phyloP scores from a whole-genome alignment of 116 monocot species.

The Trichopus zeylanicus region DNA sequence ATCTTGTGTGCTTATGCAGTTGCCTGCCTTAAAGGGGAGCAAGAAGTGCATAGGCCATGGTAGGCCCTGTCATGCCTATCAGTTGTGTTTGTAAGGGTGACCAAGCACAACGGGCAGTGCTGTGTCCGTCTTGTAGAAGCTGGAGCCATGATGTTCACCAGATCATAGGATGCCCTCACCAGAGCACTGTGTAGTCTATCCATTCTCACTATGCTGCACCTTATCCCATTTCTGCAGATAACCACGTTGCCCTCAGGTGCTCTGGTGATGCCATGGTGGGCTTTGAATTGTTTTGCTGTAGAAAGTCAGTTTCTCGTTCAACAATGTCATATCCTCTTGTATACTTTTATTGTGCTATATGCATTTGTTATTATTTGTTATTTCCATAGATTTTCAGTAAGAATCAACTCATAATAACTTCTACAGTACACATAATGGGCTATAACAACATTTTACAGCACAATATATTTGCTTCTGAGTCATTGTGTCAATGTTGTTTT shows the following conservation, averaged over 20 bases:
- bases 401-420: no score
- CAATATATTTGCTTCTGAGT: no score
- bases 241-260: no score
- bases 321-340: not conserved
- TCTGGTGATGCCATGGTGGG: no score
- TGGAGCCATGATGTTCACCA: conserved; percentile 40
- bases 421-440: no score
- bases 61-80: conserved; percentile 83
- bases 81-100: conserved; percentile 58
- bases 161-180: not conserved
- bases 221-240: no score
- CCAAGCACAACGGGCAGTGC: conserved; percentile 71
- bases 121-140: conserved; percentile 89
- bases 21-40: conserved; percentile 94
- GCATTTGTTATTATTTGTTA: conserved; percentile 1
- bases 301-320: not conserved
- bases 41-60: conserved; percentile 92
- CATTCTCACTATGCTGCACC: no score
- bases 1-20: conserved; percentile 32
- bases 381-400: not conserved
- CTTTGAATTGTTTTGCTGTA: not conserved
- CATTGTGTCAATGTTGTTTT: no score
- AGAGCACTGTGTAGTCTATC: not conserved
- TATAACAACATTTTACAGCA: no score
- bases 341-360: not conserved